Percentiles rank a stretch among this genome's conserved stretches.
Evolutionary conservation across 2,329 filamentous ascomycete species (phyloP).

Genomic region (Epichloe coenophiala): DNA sequence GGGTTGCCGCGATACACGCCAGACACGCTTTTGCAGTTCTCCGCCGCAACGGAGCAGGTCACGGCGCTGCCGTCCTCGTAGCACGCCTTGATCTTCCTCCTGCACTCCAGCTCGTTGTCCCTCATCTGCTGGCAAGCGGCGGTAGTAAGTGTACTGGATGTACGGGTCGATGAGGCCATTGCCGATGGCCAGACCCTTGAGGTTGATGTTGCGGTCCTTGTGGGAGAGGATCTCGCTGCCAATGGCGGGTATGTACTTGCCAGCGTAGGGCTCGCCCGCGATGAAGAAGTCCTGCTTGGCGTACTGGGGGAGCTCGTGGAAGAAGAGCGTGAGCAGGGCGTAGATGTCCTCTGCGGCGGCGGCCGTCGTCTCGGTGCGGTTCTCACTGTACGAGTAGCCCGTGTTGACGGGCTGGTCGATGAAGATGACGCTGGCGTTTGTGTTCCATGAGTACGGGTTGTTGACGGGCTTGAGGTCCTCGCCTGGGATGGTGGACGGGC

Average conservation of each 20-base stretch:
- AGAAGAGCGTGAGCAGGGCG: conserved; percentile 90
- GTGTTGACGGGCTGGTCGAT: conserved; percentile 45
- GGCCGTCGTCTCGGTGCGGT: conserved; percentile 76
- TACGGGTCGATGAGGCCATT: conserved; percentile 89
- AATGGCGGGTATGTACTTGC: conserved; percentile 90
- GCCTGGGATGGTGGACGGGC: conserved; percentile 56
- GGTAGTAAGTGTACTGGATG: conserved; percentile 89
- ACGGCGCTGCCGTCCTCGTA: conserved; percentile 82
- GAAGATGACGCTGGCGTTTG: conserved; percentile 53
- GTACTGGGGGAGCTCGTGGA: conserved; percentile 92
- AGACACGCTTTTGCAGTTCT: conserved; percentile 96
- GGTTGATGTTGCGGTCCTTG: conserved; percentile 94
- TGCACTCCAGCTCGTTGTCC: conserved; percentile 77
- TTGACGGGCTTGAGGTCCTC: conserved; percentile 18
- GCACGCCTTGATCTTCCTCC: conserved; percentile 75
- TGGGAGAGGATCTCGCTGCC: conserved; percentile 80
- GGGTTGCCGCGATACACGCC: conserved; percentile 89
- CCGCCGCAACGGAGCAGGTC: conserved; percentile 76
- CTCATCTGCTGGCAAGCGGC: conserved; percentile 77
- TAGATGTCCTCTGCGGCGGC: conserved; percentile 96
- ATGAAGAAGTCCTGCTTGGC: conserved; percentile 93
- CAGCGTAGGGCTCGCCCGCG: conserved; percentile 85
- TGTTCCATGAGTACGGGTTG: conserved; percentile 51
- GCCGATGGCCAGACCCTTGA: conserved; percentile 86
- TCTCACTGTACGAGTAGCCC: conserved; percentile 39